phyloP scores from a whole-genome alignment of 1,284 basidiomycete species.

The Boletus semigastroideus region DNA sequence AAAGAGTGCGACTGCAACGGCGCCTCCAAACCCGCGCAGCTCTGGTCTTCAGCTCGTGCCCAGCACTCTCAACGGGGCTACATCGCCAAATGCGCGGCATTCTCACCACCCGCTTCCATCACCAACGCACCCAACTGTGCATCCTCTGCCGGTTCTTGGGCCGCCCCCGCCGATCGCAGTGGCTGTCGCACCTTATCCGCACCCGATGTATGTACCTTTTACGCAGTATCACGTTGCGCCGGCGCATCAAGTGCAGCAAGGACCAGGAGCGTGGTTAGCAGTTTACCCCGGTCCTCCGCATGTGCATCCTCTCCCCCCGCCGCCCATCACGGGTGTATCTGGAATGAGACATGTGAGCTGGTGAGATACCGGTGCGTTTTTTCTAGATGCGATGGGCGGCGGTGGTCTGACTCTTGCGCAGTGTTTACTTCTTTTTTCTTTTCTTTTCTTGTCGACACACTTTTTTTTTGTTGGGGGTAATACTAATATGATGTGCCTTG shows the following conservation, averaged over 20 bases:
- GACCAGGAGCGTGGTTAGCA: slow-evolving; percentile 25
- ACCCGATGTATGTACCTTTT: slow-evolving; percentile 26
- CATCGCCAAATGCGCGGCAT: slow-evolving; percentile 3
- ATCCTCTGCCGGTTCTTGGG: slow-evolving; percentile 6
- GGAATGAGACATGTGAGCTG: slow-evolving; percentile 30
- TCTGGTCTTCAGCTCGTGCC: slow-evolving; percentile 1
- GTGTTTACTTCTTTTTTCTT: background rate
- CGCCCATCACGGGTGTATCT: slow-evolving; percentile 22
- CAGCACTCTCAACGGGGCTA: background rate
- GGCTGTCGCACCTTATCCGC: slow-evolving; percentile 13
- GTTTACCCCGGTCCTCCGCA: slow-evolving; percentile 22
- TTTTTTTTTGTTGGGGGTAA: slow-evolving; percentile 20
- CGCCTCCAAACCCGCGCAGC: slow-evolving; percentile 8
- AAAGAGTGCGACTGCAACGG: slow-evolving; percentile 2
- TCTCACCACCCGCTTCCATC: slow-evolving; percentile 15
- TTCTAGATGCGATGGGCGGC: background rate
- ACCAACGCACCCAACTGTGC: slow-evolving; percentile 9
- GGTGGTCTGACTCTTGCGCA: background rate
- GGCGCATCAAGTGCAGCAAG: slow-evolving; percentile 15
- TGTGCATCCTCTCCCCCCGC: slow-evolving; percentile 18
- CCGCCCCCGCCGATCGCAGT: slow-evolving; percentile 15
- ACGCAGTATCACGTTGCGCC: slow-evolving; percentile 21
- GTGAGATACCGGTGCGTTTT: slow-evolving; percentile 19
- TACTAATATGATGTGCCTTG: slow-evolving; percentile 23
- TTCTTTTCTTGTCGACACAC: slow-evolving; percentile 18